Evolutionary conservation across 257 asterid species (phyloP).

Genomic region (Ophiorrhiza pumila): DNA sequence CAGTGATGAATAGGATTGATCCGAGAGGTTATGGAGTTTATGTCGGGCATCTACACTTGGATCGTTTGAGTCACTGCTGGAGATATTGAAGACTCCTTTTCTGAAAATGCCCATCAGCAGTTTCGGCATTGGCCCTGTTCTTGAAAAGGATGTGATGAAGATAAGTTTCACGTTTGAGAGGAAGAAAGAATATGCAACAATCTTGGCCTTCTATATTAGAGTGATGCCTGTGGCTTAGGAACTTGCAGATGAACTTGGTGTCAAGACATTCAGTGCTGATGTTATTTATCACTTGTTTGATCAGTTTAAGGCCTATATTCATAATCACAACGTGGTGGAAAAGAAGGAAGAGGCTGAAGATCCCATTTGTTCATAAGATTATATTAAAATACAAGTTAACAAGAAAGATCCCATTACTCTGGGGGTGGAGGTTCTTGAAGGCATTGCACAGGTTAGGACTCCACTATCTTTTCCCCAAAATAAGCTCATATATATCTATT

Average conservation of each 20-base stretch:
- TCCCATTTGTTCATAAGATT: constrained; percentile 86
- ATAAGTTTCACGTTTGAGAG: constrained; percentile 96
- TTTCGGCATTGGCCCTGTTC: constrained; percentile 87
- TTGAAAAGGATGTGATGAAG: constrained; percentile 90
- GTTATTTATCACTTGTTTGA: constrained; percentile 81
- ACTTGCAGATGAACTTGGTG: constrained; percentile 83
- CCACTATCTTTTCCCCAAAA: constrained; percentile 77
- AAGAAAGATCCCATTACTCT: constrained; percentile 91
- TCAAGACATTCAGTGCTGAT: constrained; percentile 73
- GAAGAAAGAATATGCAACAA: constrained; percentile 82
- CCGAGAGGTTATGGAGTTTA: constrained; percentile 87
- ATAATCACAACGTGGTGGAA: constrained; percentile 84
- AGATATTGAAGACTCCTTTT: constrained; percentile 77
- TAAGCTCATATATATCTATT: constrained; percentile 75
- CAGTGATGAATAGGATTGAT: constrained; percentile 86
- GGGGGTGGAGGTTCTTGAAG: constrained; percentile 86
- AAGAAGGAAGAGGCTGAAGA: constrained; percentile 88
- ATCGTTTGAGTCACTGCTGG: constrained; percentile 83
- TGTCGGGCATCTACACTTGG: constrained; percentile 95
- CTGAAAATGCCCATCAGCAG: constrained; percentile 93
- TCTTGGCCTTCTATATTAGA: constrained; percentile 86
- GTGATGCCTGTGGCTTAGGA: constrained; percentile 88
- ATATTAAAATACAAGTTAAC: constrained; percentile 69
- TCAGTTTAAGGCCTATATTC: constrained; percentile 90
- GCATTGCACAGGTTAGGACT: constrained; percentile 57